A percentile compares a stretch with the other conserved stretches of the same genome.
These are phyloP conservation scores for Fusarium torulosum DNA, from an alignment of 2,329 filamentous ascomycete genomes.

Conservation along the genomic window DNA sequence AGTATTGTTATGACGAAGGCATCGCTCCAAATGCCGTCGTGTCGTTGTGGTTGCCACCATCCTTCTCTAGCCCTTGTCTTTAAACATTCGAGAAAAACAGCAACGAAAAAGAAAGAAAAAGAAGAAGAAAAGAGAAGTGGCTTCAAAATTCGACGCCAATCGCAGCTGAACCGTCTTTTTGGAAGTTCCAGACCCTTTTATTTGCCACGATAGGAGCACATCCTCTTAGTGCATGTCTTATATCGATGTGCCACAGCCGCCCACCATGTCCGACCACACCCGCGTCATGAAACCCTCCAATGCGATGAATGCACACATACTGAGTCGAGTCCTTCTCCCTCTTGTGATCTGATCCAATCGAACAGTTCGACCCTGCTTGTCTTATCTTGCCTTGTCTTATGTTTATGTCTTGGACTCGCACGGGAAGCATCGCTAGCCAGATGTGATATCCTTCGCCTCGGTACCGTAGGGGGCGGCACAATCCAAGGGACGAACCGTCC, in stretches of 20 bases:
- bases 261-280: constrained; percentile 38
- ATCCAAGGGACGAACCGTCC: constrained; percentile 19
- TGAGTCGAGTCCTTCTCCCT: background rate
- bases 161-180: constrained; percentile 19
- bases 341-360: too few relatives aligned
- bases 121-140: constrained; percentile 2
- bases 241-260: constrained; percentile 41
- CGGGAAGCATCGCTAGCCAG: constrained; percentile 39
- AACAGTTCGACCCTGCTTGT: background rate
- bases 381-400: constrained; percentile 16
- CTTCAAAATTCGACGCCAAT: constrained; percentile 7
- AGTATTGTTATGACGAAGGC: background rate
- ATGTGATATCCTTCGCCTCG: constrained; percentile 33
- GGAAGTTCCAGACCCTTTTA: constrained; percentile 36
- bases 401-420: constrained; percentile 39
- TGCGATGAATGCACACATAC: constrained; percentile 2
- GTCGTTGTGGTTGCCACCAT: too few relatives aligned
- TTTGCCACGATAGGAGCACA: constrained; percentile 35
- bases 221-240: constrained; percentile 36
- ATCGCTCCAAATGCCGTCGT: background rate
- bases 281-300: constrained; percentile 42
- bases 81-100: background rate
- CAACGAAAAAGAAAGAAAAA: background rate
- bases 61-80: background rate
- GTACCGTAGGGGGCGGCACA: constrained; percentile 8